Evolutionary conservation across 192 early-diverging fungal genomes (phyloP).

Genomic region (Rhizophagus prolifer): DNA sequence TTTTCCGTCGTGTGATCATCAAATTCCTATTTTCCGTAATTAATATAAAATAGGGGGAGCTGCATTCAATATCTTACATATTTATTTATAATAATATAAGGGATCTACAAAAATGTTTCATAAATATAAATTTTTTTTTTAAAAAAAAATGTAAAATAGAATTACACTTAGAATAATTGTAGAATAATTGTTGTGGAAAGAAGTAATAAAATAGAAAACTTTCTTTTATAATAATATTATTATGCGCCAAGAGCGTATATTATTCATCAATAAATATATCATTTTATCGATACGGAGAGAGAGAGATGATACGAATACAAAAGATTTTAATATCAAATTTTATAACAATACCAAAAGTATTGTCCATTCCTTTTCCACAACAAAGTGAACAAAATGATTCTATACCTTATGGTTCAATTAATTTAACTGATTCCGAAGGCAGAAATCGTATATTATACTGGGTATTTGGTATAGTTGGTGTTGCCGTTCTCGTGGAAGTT

Average conservation of each 20-base stretch:
- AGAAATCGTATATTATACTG: not conserved
- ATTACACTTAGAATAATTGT: not conserved
- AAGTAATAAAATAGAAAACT: not conserved
- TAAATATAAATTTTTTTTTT: too few species aligned
- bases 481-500: not conserved
- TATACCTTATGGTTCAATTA: not conserved
- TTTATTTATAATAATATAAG: too few species aligned
- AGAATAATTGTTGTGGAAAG: not conserved
- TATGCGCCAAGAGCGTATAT: not conserved
- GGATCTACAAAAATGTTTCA: too few species aligned
- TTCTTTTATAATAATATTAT: not conserved
- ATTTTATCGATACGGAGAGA: not conserved
- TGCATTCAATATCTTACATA: too few species aligned
- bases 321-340: not conserved
- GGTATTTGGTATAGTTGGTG: not conserved
- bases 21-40: too few species aligned
- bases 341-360: not conserved
- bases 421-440: not conserved
- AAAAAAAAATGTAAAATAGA: not conserved
- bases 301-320: not conserved
- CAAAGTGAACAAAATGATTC: not conserved
- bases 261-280: not conserved
- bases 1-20: too few species aligned
- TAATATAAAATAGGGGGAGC: too few species aligned
- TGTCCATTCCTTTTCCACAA: not conserved